Evolutionary conservation across 768 basidiomycete species (phyloP).

Genomic region (Mycena floridula): DNA sequence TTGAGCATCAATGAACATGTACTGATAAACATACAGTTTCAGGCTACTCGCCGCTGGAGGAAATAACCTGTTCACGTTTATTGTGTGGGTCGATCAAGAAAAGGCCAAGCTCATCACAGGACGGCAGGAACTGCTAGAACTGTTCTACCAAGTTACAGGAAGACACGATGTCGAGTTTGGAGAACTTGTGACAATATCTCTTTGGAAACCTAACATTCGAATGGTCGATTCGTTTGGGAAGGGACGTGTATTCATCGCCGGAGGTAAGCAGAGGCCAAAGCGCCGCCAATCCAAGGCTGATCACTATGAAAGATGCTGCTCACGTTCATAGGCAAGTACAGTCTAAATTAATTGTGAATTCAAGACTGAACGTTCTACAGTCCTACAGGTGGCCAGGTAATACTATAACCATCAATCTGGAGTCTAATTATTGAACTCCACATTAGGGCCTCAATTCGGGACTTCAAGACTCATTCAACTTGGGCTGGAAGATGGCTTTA

Average conservation of each 20-base stretch:
- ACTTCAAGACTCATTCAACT: slow-evolving; percentile 33
- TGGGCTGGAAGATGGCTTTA: slow-evolving; percentile 40
- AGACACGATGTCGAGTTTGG: slow-evolving; percentile 24
- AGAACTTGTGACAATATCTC: slow-evolving; percentile 17
- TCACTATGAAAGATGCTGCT: slow-evolving; percentile 42
- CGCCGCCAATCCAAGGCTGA: too few species aligned
- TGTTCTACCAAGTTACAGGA: slow-evolving; percentile 20
- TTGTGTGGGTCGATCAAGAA: too few species aligned
- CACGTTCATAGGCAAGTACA: slow-evolving; percentile 36
- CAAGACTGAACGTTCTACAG: too few species aligned
- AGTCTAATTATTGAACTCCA: too few species aligned
- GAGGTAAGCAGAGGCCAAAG: too few species aligned
- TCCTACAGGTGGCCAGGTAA: slow-evolving; percentile 35
- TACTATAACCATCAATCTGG: neutral
- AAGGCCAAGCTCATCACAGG: slow-evolving; percentile 5
- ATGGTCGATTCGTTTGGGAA: slow-evolving; percentile 36
- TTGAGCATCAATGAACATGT: too few species aligned
- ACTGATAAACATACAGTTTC: too few species aligned
- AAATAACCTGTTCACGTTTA: too few species aligned
- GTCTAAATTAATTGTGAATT: too few species aligned
- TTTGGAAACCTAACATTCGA: slow-evolving; percentile 40
- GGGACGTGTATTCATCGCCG: slow-evolving; percentile 41
- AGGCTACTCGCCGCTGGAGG: neutral
- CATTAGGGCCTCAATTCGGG: slow-evolving; percentile 30
- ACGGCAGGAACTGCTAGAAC: slow-evolving; percentile 20